Evolutionary conservation across 495 filamentous ascomycete species (phyloP), one percentile per base, ranked within the genome.

Genomic region (Lasiosphaeria hispida): DNA sequence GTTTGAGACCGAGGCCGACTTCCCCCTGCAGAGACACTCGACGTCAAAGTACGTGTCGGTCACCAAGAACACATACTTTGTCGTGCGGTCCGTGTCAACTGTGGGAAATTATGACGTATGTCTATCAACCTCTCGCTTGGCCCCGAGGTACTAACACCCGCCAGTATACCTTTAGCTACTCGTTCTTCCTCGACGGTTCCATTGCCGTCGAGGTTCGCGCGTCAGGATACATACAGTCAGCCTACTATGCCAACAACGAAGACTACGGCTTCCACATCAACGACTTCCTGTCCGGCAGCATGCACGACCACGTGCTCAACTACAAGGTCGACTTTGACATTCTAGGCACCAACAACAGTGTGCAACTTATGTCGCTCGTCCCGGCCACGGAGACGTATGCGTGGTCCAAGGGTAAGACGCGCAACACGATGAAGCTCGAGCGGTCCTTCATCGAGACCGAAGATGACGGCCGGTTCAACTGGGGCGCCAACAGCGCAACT

Each of bases 251-350:
- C 17, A 68, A 77, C 47, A 80, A 81, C 60, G 65, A 76, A n/a
- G 77, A 82, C 36, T 83, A 82, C 59, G 80, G 82, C n/a, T 83
- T 78, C 66, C 73, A 75, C 40, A 80, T 83, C 59, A 76, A 83
- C 55, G 78, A 85, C 48, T 67, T 69, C 37, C 65, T 83, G 1
- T 70, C 73, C 33, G 76, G 80, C n/a, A 72, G 69, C 50, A 83
- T 85, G 76, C 83, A 86, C 67, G 80, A 83, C 61, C 83, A 86
- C 57, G 79, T 84, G 6, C 66, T 85, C 19, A 83, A 81, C 64
- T 85, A 76, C 72, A 84, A 84, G 66, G 75, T 72, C 42, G 82
- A 84, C 63, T 70, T 84, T 18, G 79, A 84, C 63, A 74, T 83
- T 44, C 68, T 75, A 9, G 82, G 81, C 37, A 69, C 67, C 18